A percentile compares a stretch with the other conserved stretches of the same genome.
phyloP scores from a whole-genome alignment of 2,329 filamentous ascomycete species.

The Lasiodiplodia sp. region DNA sequence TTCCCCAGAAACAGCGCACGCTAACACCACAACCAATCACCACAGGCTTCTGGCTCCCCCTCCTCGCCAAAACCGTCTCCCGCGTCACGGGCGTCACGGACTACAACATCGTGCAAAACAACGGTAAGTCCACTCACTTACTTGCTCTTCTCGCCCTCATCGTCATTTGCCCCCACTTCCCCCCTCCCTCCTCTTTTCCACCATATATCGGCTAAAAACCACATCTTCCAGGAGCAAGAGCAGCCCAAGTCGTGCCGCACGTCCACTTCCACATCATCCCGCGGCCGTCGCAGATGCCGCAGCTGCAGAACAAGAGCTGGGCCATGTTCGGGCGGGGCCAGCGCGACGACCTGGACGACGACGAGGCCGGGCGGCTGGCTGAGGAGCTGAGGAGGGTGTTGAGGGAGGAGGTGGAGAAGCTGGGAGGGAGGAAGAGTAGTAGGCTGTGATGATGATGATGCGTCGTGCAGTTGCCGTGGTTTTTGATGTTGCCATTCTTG shows the following conservation, averaged over 20 bases:
- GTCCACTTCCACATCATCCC: slow-evolving; percentile 96
- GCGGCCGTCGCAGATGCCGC: slow-evolving; percentile 65
- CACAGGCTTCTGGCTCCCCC: slow-evolving; percentile 66
- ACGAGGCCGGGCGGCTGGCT: slow-evolving; percentile 70
- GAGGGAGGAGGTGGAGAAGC: slow-evolving; percentile 44
- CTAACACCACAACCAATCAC: background rate
- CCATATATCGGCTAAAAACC: background rate
- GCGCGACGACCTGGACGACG: slow-evolving; percentile 77
- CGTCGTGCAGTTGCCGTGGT: no score
- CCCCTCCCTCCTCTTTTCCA: background rate
- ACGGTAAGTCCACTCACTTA: slow-evolving; percentile 59
- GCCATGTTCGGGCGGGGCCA: slow-evolving; percentile 82
- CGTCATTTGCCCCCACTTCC: no score
- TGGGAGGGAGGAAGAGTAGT: slow-evolving; percentile 19
- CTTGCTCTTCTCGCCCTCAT: background rate
- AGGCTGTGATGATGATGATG: slow-evolving; percentile 12
- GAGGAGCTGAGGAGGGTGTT: slow-evolving; percentile 54
- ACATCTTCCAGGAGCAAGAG: slow-evolving; percentile 68
- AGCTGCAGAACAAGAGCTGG: slow-evolving; percentile 68
- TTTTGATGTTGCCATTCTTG: background rate
- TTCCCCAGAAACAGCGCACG: background rate
- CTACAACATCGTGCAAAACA: slow-evolving; percentile 98
- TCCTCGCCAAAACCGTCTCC: slow-evolving; percentile 75
- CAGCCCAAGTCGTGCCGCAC: slow-evolving; percentile 91
- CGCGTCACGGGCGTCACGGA: slow-evolving; percentile 75